Percentiles rank a stretch among this genome's conserved stretches.
Conservation (phyloP, 2,329 filamentous ascomycete species). For the Fusarium sp. region DNA sequence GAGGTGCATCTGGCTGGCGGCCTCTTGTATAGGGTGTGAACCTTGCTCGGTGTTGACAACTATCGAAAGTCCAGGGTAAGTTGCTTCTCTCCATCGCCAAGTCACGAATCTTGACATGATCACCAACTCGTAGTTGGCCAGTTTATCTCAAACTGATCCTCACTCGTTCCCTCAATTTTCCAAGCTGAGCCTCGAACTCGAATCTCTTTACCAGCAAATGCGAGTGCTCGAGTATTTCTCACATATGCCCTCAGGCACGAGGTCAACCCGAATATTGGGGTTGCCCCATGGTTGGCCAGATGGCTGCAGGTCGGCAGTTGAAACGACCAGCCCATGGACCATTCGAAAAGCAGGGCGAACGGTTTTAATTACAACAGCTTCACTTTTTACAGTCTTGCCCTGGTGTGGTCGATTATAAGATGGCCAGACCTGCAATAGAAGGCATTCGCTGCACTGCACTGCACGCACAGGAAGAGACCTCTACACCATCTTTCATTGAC, state of each 20-base stretch:
- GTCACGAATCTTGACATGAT: background rate
- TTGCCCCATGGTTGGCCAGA: constrained; percentile 19
- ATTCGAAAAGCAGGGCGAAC: constrained; percentile 26
- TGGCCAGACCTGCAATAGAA: constrained; percentile 17
- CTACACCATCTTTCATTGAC: constrained; percentile 34
- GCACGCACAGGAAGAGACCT: background rate
- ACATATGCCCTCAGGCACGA: constrained; percentile 21
- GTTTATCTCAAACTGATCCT: background rate
- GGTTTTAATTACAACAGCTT: constrained; percentile 14
- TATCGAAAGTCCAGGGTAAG: background rate
- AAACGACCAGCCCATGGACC: background rate
- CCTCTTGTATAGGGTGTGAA: background rate
- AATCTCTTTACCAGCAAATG: constrained; percentile 21
- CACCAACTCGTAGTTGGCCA: background rate
- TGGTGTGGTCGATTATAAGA: constrained; percentile 28
- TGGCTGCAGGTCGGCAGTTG: constrained; percentile 16
- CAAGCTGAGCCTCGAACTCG: constrained; percentile 11
- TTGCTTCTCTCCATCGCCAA: background rate
- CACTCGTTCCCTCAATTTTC: background rate
- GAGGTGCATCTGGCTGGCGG: constrained; percentile 13
- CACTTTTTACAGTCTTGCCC: background rate
- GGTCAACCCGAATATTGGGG: constrained; percentile 14
- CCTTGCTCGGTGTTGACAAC: background rate
- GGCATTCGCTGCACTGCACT: background rate
- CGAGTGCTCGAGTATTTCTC: constrained; percentile 23